Percentiles rank a stretch among this genome's conserved stretches.
These are phyloP conservation scores for Boletellus ananiceps DNA, from an alignment of 768 basidiomycete genomes.

Conservation along the genomic window DNA sequence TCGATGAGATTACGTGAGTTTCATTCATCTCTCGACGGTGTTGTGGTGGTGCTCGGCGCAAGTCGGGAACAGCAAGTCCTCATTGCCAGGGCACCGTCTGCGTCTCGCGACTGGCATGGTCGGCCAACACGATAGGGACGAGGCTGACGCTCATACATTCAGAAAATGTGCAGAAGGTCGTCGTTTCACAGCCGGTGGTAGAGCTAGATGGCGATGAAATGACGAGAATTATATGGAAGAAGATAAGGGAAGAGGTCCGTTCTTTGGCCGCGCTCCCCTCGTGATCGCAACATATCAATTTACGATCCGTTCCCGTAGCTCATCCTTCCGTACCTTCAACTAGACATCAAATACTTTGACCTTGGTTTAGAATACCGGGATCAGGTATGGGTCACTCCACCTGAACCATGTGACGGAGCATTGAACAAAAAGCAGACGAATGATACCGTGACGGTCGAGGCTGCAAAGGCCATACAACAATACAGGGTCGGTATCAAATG, in stretches of 20 bases:
- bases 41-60: background rate
- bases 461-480: slow-evolving; percentile 90
- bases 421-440: slow-evolving; percentile 59
- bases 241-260: slow-evolving; percentile 88
- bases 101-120: background rate
- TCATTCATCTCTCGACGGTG: background rate
- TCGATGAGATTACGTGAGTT: slow-evolving; percentile 30
- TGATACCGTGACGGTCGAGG: slow-evolving; percentile 89
- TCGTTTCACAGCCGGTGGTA: slow-evolving; percentile 83
- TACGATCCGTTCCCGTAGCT: slow-evolving; percentile 50
- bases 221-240: slow-evolving; percentile 99
- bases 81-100: background rate
- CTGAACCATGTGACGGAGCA: background rate
- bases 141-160: slow-evolving; percentile 2
- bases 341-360: slow-evolving; percentile 98
- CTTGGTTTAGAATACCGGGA: slow-evolving; percentile 94
- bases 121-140: background rate
- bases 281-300: background rate
- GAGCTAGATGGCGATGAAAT: slow-evolving; percentile 98
- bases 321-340: slow-evolving; percentile 89
- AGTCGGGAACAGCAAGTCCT: background rate
- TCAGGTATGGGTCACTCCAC: slow-evolving; percentile 43
- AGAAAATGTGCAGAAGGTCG: slow-evolving; percentile 52
- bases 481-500: slow-evolving; percentile 98
- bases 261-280: background rate